Evolutionary conservation across 257 asterid genomes (phyloP), one percentile per base, ranked within the genome.

Genomic region (Solanum acaule): DNA sequence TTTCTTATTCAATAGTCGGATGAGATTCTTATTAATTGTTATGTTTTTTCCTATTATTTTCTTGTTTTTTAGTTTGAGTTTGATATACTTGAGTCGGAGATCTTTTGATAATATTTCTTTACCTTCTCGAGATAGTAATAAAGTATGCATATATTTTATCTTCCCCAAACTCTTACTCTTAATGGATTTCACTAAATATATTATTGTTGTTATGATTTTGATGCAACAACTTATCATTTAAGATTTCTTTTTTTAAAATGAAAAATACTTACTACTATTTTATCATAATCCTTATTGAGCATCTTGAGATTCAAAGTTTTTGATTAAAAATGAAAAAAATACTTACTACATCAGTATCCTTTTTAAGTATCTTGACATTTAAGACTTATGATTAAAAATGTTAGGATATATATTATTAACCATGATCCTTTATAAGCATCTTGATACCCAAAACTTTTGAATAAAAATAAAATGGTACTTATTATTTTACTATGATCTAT

Each of bases 261-360:
- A 25, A 25, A 65, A 12, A 9, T 2, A 5, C 34, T 10, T n/a
- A 3, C 25, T 25, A 4, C 6, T 61, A 10, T 12, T 2, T 2
- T 11, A 25, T n/a, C 8, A n/a, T 3, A 11, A 63, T 4, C 8
- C 3, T 1, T n/a, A 10, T 23, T 63, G 31, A n/a, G 1, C 29
- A n/a, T 1, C 1, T 63, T 63, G 15, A 10, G 0, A 63, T 23
- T 9, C 3, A n/a, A 22, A 4, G 10, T 0, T 63, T 15, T 10
- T 63, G 3, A 25, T 27, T 67, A 25, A 67, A 67, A n/a, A 67
- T 12, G 20, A 11, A 25, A 25, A n/a, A 14, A 10, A n/a, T 67
- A n/a, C 0, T 13, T 67, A 12, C 0, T 25, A 25, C 3, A 5
- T 2, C 18, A 65, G 0, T 15, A 25, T n/a, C 0, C 5, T 2